Evolutionary conservation across 2,329 filamentous ascomycete species (phyloP).

Genomic region (Rutstroemia sydowiana): DNA sequence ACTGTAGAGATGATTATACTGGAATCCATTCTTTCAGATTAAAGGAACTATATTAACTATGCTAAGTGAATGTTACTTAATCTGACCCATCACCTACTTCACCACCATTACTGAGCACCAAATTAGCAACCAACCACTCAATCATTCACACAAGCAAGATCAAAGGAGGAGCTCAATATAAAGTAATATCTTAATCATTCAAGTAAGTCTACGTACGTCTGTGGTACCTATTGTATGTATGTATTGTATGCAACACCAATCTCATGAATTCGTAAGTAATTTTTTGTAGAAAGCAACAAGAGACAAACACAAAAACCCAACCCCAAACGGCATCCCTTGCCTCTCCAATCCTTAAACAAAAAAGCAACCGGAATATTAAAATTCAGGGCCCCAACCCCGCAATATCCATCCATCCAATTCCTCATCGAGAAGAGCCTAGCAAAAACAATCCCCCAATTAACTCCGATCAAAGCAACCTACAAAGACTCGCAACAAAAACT

Average conservation of each 20-base stretch:
- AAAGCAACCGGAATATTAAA: background rate
- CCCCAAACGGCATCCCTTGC: background rate
- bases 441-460: background rate
- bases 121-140: too few species aligned
- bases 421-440: background rate
- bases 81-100: too few species aligned
- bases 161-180: background rate
- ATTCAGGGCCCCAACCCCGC: background rate
- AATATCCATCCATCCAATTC: background rate
- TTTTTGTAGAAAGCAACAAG: background rate
- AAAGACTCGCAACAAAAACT: background rate
- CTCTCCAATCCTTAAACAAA: background rate
- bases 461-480: background rate
- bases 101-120: too few species aligned
- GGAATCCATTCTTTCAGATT: too few species aligned
- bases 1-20: too few species aligned
- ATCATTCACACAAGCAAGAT: too few species aligned
- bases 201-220: too few species aligned
- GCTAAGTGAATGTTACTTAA: too few species aligned
- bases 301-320: background rate
- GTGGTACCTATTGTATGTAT: too few species aligned
- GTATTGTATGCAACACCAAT: background rate
- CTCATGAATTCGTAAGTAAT: background rate
- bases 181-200: background rate
- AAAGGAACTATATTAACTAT: too few species aligned